phyloP scores from a whole-genome alignment of 345 rosid genomes.

The Xanthoceras sorbifolium region DNA sequence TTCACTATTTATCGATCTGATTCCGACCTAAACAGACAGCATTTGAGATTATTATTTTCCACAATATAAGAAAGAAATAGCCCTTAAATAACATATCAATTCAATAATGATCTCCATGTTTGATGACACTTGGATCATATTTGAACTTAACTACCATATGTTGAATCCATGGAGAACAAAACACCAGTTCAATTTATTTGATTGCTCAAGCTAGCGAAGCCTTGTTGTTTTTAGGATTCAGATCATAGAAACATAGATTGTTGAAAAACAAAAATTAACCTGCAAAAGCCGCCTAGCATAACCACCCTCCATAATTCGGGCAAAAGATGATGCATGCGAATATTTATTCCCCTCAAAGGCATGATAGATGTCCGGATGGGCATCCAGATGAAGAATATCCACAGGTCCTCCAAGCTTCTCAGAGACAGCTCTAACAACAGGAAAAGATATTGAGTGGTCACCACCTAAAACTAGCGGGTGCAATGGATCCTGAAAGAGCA shows the following conservation, averaged over 20 bases:
- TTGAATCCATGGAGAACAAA: not conserved
- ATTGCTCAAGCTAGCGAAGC: not conserved
- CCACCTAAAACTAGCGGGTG: conserved; percentile 94
- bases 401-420: conserved; percentile 97
- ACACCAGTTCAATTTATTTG: not conserved
- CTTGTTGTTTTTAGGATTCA: not conserved
- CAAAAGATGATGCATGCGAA: conserved; percentile 98
- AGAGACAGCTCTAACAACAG: conserved; percentile 90
- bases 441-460: conserved; percentile 92
- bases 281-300: conserved; percentile 88
- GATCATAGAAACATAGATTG: not conserved
- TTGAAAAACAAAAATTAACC: conserved; percentile 40
- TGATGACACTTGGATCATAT: not conserved
- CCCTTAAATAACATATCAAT: not conserved
- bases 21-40: conserved; percentile 67
- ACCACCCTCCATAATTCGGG: conserved; percentile 99
- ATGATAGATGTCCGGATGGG: conserved; percentile 96
- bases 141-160: not conserved
- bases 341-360: conserved; percentile 86
- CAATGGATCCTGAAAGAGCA: conserved; percentile 64
- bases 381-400: conserved; percentile 95
- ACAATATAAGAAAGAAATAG: conserved; percentile 4
- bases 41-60: conserved; percentile 1
- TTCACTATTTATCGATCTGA: conserved; percentile 86
- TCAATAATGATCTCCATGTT: not conserved